A percentile compares a stretch with the other conserved stretches of the same genome.
Evolutionary conservation across 2,329 filamentous ascomycete genomes (phyloP).

Genomic region (Thielaviopsis punctulata): DNA sequence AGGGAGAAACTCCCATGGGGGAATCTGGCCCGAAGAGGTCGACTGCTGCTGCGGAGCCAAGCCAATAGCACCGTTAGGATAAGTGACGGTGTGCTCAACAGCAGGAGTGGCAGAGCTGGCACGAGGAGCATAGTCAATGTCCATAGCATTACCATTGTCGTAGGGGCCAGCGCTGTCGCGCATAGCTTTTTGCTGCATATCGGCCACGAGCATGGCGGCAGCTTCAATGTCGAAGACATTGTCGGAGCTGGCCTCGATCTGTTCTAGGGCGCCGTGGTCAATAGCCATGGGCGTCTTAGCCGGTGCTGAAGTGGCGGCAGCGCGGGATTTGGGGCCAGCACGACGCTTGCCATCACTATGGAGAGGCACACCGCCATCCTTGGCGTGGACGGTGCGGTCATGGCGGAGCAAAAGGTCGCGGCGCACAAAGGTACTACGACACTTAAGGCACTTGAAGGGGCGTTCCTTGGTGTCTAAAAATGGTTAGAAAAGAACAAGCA

Average conservation of each 20-base stretch:
- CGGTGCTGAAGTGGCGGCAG: constrained; percentile 37
- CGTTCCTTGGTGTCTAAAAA: constrained; percentile 84
- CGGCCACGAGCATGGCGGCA: constrained; percentile 94
- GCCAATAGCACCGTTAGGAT: constrained; percentile 61
- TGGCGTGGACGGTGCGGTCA: constrained; percentile 95
- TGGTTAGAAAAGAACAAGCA: neutral
- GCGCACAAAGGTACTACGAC: constrained; percentile 93
- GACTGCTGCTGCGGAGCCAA: constrained; percentile 65
- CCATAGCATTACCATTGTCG: constrained; percentile 41
- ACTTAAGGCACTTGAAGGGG: constrained; percentile 97
- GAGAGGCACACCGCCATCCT: constrained; percentile 85
- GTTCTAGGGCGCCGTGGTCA: constrained; percentile 74
- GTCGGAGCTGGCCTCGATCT: constrained; percentile 63
- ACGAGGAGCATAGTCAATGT: constrained; percentile 17
- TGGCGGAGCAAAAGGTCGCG: constrained; percentile 91
- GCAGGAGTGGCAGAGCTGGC: constrained; percentile 41
- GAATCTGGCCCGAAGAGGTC: neutral
- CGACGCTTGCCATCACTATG: constrained; percentile 89
- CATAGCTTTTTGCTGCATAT: constrained; percentile 87
- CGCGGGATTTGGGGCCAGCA: constrained; percentile 51
- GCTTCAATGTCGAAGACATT: constrained; percentile 91
- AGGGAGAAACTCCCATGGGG: constrained; percentile 68
- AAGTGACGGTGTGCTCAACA: constrained; percentile 63
- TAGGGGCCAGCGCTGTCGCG: constrained; percentile 38
- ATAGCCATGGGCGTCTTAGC: constrained; percentile 66